These are phyloP conservation scores for Dactylellina parvicollis DNA, from an alignment of 2,329 filamentous ascomycete species.

Conservation along the genomic window DNA sequence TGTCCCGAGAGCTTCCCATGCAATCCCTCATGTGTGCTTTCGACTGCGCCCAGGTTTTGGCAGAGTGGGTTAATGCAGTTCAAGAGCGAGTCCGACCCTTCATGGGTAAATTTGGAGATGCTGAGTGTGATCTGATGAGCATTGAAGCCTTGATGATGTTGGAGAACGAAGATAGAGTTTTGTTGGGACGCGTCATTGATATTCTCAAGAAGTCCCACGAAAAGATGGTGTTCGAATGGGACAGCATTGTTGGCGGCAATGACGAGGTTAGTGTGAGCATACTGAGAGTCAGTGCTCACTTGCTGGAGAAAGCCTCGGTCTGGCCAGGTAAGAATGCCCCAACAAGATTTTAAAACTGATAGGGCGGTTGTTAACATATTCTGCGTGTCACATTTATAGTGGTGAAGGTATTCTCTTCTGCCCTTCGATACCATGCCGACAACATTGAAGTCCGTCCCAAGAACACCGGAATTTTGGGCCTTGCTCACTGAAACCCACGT, in stretches of 20 bases:
- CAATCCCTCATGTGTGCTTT: slow-evolving; percentile 92
- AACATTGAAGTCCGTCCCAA: slow-evolving; percentile 58
- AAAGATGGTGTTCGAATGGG: slow-evolving; percentile 70
- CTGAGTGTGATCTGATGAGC: slow-evolving; percentile 79
- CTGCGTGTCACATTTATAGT: slow-evolving; percentile 10
- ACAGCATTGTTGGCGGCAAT: slow-evolving; percentile 60
- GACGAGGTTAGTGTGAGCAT: slow-evolving; percentile 86
- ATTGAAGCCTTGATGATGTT: slow-evolving; percentile 89
- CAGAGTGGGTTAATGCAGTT: slow-evolving; percentile 91
- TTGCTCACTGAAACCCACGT: slow-evolving; percentile 19
- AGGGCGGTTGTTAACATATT: background rate
- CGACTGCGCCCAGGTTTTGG: slow-evolving; percentile 91
- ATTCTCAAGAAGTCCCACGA: slow-evolving; percentile 79
- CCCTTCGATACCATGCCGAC: slow-evolving; percentile 58
- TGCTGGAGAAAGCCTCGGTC: slow-evolving; percentile 86
- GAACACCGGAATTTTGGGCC: slow-evolving; percentile 42
- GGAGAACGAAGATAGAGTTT: slow-evolving; percentile 88
- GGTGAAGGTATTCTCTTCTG: slow-evolving; percentile 54
- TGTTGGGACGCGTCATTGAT: slow-evolving; percentile 82
- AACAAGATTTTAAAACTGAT: background rate
- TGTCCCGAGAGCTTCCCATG: slow-evolving; percentile 83
- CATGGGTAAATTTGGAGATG: slow-evolving; percentile 83
- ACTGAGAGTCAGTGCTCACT: slow-evolving; percentile 81
- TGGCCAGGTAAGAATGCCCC: slow-evolving; percentile 78
- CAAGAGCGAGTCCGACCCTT: slow-evolving; percentile 94